These are phyloP conservation scores for Agapanthus africanus DNA, from an alignment of 106 monocot genomes.

Conservation along the genomic window DNA sequence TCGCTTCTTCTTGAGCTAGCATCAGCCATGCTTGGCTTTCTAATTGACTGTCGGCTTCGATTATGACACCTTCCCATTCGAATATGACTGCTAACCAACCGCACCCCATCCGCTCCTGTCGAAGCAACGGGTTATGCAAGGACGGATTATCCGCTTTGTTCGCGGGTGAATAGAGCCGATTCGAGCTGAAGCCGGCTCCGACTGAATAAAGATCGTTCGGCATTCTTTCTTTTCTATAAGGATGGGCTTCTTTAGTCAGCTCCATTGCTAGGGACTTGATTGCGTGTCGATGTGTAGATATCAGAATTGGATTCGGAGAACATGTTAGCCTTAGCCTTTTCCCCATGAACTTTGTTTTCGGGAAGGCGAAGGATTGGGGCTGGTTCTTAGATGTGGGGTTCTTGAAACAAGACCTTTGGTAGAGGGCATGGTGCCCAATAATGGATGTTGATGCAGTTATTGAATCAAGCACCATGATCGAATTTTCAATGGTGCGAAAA, in stretches of 20 bases:
- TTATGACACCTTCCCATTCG: slow-evolving; percentile 87
- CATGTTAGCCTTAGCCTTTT: slow-evolving; percentile 13
- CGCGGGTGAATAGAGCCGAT: slow-evolving; percentile 46
- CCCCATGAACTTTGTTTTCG: slow-evolving; percentile 15
- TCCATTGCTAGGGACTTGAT: slow-evolving; percentile 51
- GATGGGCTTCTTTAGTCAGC: slow-evolving; percentile 49
- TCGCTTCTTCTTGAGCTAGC: slow-evolving; percentile 72
- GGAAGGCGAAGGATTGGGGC: not conserved
- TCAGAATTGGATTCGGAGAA: not conserved
- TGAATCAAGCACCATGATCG: slow-evolving; percentile 51
- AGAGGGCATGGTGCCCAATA: slow-evolving; percentile 31
- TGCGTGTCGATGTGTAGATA: not conserved
- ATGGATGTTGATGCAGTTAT: slow-evolving; percentile 47
- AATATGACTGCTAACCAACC: slow-evolving; percentile 90
- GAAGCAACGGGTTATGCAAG: slow-evolving; percentile 77
- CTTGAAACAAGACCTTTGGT: slow-evolving; percentile 12
- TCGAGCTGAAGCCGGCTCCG: slow-evolving; percentile 2
- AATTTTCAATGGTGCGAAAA: no score
- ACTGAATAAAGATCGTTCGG: slow-evolving; percentile 23
- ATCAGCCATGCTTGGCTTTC: slow-evolving; percentile 68
- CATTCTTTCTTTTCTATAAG: slow-evolving; percentile 19
- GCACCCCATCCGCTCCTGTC: slow-evolving; percentile 79
- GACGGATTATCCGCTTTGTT: slow-evolving; percentile 71
- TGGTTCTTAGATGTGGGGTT: slow-evolving; percentile 14
- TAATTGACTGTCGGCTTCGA: slow-evolving; percentile 65